Evolutionary conservation across 2,329 filamentous ascomycete genomes (phyloP), one percentile per base, ranked within the genome.

Genomic region (Alternaria dauci): DNA sequence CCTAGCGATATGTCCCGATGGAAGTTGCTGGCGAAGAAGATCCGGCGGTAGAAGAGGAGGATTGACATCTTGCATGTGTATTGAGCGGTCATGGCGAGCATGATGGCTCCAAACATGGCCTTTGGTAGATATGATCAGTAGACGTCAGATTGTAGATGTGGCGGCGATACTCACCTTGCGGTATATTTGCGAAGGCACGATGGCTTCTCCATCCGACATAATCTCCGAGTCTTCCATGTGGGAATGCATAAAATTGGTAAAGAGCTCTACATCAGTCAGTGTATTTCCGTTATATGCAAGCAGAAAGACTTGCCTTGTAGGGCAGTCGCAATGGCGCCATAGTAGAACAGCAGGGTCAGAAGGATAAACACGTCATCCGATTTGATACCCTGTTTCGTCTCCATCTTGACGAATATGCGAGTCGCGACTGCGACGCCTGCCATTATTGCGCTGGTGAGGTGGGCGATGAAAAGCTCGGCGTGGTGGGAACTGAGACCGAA

Each of bases 1-100:
- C 8, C 23, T 4, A 55, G 43, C 5, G 42, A 39, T n/a, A 30
- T 25, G 5, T 38, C 32, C 4, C 34, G 43, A 34, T 55, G 36
- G 43, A 34, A 18, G 4, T n/a, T 23, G 18, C 8, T 25, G 43
- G 36, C 26, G 32, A 25, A 8, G 34, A 55, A 55, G 43, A 55
- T 48, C 23, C 34, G 32, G 8, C 53, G 53, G 20, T 48, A 55
- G 53, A 48, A 55, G 53, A 55, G 23, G 9, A 55, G 32, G n/a
- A 48, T 39, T 7, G 52, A 55, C 8, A 48, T 30, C 12, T 55
- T 55, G 53, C 53, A 55, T 7, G 42, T 34, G 23, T 23, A 55
- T 18, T 47, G 42, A 1, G 53, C 25, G 1, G 8, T 20, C 46
- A 28, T 48, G 0, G 25, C 42, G 3, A 48, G 26, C 9, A 18